Evolutionary conservation across 305 asterid species (phyloP).

Genomic region (Lippia alba): DNA sequence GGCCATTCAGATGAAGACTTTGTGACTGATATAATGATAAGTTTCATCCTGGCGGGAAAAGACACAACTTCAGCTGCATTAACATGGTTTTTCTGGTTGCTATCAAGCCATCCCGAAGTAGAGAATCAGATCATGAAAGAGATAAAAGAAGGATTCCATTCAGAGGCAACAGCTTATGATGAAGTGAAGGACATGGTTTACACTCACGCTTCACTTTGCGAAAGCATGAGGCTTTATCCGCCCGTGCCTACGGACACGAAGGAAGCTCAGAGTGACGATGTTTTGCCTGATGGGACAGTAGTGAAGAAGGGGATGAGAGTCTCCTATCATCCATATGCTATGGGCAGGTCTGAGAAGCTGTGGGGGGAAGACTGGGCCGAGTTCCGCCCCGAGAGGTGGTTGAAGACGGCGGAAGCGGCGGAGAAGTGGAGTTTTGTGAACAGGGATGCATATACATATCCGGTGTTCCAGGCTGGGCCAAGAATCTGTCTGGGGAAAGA

Average conservation of each 20-base stretch:
- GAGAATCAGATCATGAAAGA: conserved; percentile 49
- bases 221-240: conserved; percentile 67
- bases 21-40: conserved; percentile 49
- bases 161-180: conserved; percentile 35
- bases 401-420: conserved; percentile 34
- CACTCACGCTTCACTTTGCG: conserved; percentile 58
- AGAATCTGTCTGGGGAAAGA: conserved; percentile 71
- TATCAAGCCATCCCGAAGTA: conserved; percentile 38
- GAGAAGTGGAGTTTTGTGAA: conserved; percentile 43
- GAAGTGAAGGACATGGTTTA: conserved; percentile 57
- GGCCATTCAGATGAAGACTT: conserved; percentile 49
- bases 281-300: conserved; percentile 57
- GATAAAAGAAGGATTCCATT: conserved; percentile 20
- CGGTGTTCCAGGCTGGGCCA: conserved; percentile 72
- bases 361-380: conserved; percentile 64
- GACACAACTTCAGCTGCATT: conserved; percentile 65
- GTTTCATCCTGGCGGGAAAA: conserved; percentile 58
- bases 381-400: conserved; percentile 59
- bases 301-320: conserved; percentile 55
- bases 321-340: conserved; percentile 57
- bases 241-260: conserved; percentile 60
- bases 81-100: conserved; percentile 67
- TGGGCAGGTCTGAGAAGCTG: conserved; percentile 61
- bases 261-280: conserved; percentile 44
- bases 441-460: conserved; percentile 49